Percentiles rank a stretch among this genome's conserved stretches.
These are phyloP conservation scores for Ascocoryne sarcoides DNA, from an alignment of 2,329 filamentous ascomycete species.

Conservation along the genomic window DNA sequence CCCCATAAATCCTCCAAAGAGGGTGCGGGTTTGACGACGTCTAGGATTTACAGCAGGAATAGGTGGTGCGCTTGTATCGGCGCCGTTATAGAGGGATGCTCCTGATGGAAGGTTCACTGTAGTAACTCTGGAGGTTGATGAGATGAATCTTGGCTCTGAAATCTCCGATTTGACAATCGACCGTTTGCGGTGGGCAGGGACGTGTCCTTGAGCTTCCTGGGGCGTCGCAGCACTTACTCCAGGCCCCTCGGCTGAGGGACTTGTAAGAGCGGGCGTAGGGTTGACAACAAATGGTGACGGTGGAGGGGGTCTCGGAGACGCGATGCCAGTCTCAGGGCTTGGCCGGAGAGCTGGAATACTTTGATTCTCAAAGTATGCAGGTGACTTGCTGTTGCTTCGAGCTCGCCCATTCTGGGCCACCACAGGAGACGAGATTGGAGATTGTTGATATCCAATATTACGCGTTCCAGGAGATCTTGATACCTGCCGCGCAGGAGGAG, in stretches of 20 bases:
- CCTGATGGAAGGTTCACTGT: slow-evolving; percentile 26
- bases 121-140: slow-evolving; percentile 26
- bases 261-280: slow-evolving; percentile 22
- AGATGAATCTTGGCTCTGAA: slow-evolving; percentile 27
- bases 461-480: slow-evolving; percentile 19
- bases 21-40: slow-evolving; percentile 25
- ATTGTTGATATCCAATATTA: slow-evolving; percentile 15
- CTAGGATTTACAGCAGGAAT: slow-evolving; percentile 28
- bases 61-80: slow-evolving; percentile 21
- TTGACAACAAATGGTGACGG: slow-evolving; percentile 25
- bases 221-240: slow-evolving; percentile 18
- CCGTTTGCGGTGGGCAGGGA: slow-evolving; percentile 20
- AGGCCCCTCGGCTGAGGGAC: slow-evolving; percentile 10
- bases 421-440: slow-evolving; percentile 22
- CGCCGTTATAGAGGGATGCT: slow-evolving; percentile 22
- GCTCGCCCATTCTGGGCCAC: slow-evolving; percentile 12
- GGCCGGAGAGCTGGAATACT: slow-evolving; percentile 17
- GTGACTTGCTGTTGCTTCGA: slow-evolving; percentile 23
- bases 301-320: slow-evolving; percentile 25
- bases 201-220: slow-evolving; percentile 10
- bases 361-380: slow-evolving; percentile 22
- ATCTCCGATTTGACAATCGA: slow-evolving; percentile 28
- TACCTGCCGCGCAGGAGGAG: slow-evolving; percentile 16
- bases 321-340: slow-evolving; percentile 18
- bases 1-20: slow-evolving; percentile 23